These are phyloP conservation scores for Sicyos baderoa DNA, from an alignment of 306 rosid species.

Conservation along the genomic window DNA sequence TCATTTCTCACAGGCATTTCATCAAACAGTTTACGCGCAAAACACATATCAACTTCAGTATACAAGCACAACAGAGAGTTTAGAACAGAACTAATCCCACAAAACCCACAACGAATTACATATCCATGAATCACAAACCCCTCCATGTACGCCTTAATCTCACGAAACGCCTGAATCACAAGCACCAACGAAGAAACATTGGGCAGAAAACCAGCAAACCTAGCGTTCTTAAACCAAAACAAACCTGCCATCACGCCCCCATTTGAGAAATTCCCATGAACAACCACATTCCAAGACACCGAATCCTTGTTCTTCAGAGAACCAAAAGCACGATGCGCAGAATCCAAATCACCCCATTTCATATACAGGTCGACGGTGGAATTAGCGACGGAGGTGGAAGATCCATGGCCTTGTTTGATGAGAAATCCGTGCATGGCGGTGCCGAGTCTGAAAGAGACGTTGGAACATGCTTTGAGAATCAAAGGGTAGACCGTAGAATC, in stretches of 20 bases:
- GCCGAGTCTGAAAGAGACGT: slow-evolving; percentile 23
- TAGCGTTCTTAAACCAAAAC: slow-evolving; percentile 30
- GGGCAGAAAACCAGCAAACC: slow-evolving; percentile 29
- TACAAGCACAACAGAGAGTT: slow-evolving; percentile 33
- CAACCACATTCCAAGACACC: slow-evolving; percentile 42
- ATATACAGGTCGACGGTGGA: slow-evolving; percentile 36
- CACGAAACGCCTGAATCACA: slow-evolving; percentile 35
- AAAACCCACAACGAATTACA: slow-evolving; percentile 23
- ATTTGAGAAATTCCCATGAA: slow-evolving; percentile 28
- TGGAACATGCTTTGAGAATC: slow-evolving; percentile 37
- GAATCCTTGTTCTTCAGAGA: slow-evolving; percentile 26
- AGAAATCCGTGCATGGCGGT: slow-evolving; percentile 30
- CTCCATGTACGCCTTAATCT: slow-evolving; percentile 11
- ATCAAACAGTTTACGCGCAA: slow-evolving; percentile 34
- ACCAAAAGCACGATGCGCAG: slow-evolving; percentile 29
- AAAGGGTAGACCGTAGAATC: slow-evolving; percentile 27
- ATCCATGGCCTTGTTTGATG: slow-evolving; percentile 31
- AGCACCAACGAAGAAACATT: slow-evolving; percentile 39
- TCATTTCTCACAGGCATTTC: slow-evolving; percentile 35
- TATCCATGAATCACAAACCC: slow-evolving; percentile 33
- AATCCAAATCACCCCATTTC: slow-evolving; percentile 29
- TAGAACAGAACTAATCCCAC: slow-evolving; percentile 22
- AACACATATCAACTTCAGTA: slow-evolving; percentile 23
- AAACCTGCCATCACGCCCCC: slow-evolving; percentile 28
- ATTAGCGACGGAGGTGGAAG: slow-evolving; percentile 33